Evolutionary conservation across 768 basidiomycete genomes (phyloP), one percentile per base, ranked within the genome.

Genomic region (Suillus hirtellus): DNA sequence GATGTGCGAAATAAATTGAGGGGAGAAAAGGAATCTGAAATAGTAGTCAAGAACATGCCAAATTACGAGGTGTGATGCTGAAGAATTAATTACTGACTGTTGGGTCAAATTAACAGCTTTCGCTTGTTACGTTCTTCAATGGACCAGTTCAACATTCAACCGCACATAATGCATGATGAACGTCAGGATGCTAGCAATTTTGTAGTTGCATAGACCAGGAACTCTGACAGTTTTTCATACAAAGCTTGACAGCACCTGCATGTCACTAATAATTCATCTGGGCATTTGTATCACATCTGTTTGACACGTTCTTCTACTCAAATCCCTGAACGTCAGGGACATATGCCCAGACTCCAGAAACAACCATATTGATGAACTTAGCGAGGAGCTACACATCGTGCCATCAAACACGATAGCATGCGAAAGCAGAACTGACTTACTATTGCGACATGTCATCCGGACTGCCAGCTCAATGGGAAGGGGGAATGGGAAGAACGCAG

Each of bases 71-170:
- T 24, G 9, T 24, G 4, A 5, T 24, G n/a, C 19, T 1, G 14
- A 56, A 4, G 4, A 27, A 27, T 27, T 27, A 56, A 55, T 24
- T 14, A 14, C 1, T 27, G 55, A 27, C 5, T 2, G 8, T 19
- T 6, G 9, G 11, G 24, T 42, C 24, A 46, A 24, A 62, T 69
- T 31, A 76, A 46, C 66, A 69, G 47, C 70, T 81, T 87, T 61
- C 83, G 78, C 50, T 67, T 65, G 55, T 65, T 69, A 64, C 80
- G 84, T 70, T 93, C 84, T 31, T 70, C 59, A 14, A 85, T 81
- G 2, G 81, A 81, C 58, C 95, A 75, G 27, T 27, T 2, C 27
- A 27, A 31, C 27, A 4, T 31, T 31, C 3, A 31, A 31, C 27
- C 27, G 3, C 27, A 31, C 27, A 31, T 4, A 3, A 31, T 31